These are phyloP conservation scores for Balakata baccata DNA, from an alignment of 345 rosid genomes.

Conservation along the genomic window DNA sequence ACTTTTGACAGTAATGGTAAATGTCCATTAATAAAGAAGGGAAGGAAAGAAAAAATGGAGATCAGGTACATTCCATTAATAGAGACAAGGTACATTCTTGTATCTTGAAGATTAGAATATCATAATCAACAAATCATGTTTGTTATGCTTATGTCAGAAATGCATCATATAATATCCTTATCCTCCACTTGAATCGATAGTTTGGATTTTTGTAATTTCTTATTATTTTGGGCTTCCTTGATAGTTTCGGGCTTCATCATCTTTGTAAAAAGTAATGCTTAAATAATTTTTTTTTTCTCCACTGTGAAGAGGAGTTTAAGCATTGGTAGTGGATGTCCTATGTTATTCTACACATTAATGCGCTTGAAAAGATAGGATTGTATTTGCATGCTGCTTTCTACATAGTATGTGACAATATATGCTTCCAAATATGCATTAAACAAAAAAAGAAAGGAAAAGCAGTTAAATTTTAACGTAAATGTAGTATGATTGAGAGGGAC, in stretches of 20 bases:
- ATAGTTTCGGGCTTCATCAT: background rate
- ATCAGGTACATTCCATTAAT: background rate
- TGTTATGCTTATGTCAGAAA: background rate
- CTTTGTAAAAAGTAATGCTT: background rate
- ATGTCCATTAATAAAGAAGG: background rate
- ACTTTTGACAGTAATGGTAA: background rate
- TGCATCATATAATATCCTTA: background rate
- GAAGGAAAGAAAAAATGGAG: slow-evolving; percentile 7
- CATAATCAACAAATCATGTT: background rate
- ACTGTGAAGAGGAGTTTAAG: background rate
- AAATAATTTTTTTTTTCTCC: background rate
- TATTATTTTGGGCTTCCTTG: background rate
- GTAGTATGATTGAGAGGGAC: background rate
- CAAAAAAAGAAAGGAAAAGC: background rate
- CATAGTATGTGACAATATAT: background rate
- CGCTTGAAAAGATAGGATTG: background rate
- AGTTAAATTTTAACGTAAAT: background rate
- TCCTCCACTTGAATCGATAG: background rate
- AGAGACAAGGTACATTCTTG: background rate
- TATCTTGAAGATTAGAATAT: background rate
- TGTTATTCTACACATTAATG: background rate
- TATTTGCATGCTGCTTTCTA: background rate
- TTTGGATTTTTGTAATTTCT: background rate
- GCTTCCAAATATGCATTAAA: background rate
- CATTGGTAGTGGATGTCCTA: background rate